A percentile compares a stretch with the other conserved stretches of the same genome.
Evolutionary conservation across 805 yeast species (phyloP).

Genomic region (Saccharomycopsis sp.): DNA sequence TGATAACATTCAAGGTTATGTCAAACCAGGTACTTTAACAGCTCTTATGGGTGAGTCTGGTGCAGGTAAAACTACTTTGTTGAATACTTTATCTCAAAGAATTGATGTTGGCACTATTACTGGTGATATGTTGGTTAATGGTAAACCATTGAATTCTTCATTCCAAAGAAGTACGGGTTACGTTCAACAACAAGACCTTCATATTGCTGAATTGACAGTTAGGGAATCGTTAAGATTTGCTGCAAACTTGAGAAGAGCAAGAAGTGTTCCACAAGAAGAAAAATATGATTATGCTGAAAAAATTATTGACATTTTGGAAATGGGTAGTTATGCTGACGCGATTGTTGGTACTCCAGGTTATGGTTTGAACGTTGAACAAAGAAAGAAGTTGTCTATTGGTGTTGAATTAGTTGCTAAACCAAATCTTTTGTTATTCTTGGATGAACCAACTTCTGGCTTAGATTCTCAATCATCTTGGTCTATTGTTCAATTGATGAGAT

Average conservation of each 20-base stretch:
- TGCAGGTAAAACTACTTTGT: conserved; percentile 55
- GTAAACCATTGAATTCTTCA: conserved; percentile 39
- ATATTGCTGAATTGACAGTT: conserved; percentile 33
- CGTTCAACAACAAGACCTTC: conserved; percentile 51
- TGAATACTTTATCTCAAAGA: conserved; percentile 47
- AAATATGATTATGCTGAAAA: conserved; percentile 39
- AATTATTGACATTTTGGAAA: conserved; percentile 33
- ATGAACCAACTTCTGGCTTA: conserved; percentile 48
- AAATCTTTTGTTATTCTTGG: conserved; percentile 38
- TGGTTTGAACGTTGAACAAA: conserved; percentile 34
- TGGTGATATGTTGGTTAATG: conserved; percentile 51
- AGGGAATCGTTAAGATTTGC: conserved; percentile 38
- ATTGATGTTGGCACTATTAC: conserved; percentile 45
- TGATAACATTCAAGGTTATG: conserved; percentile 38
- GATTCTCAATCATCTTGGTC: conserved; percentile 46
- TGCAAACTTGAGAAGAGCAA: conserved; percentile 42
- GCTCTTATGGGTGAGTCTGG: conserved; percentile 63
- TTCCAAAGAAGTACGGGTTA: conserved; percentile 50
- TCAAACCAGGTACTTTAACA: conserved; percentile 48
- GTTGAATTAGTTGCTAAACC: conserved; percentile 38
- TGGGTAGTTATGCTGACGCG: conserved; percentile 36
- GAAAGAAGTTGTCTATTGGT: conserved; percentile 32
- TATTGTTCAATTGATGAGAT: conserved; percentile 38
- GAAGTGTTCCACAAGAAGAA: conserved; percentile 34
- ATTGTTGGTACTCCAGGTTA: conserved; percentile 38